phyloP scores from a whole-genome alignment of 305 asterid genomes.

The Solanum hybrid region DNA sequence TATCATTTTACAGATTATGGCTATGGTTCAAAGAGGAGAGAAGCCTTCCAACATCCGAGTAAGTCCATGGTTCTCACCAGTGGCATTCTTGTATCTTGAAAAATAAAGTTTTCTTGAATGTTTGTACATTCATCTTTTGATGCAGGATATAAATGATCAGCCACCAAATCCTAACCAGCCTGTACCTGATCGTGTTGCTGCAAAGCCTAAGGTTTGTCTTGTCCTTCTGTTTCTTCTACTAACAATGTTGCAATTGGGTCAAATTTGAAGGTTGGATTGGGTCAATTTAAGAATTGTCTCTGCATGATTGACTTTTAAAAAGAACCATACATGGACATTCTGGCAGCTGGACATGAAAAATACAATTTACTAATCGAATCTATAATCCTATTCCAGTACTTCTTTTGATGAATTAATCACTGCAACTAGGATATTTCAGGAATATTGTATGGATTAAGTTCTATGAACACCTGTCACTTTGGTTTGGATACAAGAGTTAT shows the following conservation, averaged over 20 bases:
- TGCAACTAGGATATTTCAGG: not conserved
- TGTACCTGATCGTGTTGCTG: slow-evolving; percentile 52
- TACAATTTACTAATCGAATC: not conserved
- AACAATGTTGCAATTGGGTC: not conserved
- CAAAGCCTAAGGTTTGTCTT: slow-evolving; percentile 62
- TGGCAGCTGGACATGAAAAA: not conserved
- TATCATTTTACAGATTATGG: slow-evolving; percentile 57
- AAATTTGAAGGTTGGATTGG: not conserved
- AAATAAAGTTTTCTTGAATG: not conserved
- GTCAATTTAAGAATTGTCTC: not conserved
- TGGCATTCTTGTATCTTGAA: not conserved
- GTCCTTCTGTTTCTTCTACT: not conserved
- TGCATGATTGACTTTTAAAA: not conserved
- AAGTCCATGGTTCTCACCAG: slow-evolving; percentile 16
- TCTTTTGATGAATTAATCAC: not conserved
- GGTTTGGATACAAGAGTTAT: not conserved
- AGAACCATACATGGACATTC: not conserved
- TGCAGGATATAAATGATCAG: slow-evolving; percentile 83
- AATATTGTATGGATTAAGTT: not conserved
- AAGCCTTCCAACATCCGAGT: slow-evolving; percentile 85
- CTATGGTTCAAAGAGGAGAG: slow-evolving; percentile 93
- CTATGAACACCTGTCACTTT: not conserved
- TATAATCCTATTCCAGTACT: not conserved
- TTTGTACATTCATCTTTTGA: not conserved
- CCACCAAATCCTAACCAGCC: slow-evolving; percentile 95